These are phyloP conservation scores for Asterophora parasitica DNA, from an alignment of 768 basidiomycete genomes.

Conservation along the genomic window DNA sequence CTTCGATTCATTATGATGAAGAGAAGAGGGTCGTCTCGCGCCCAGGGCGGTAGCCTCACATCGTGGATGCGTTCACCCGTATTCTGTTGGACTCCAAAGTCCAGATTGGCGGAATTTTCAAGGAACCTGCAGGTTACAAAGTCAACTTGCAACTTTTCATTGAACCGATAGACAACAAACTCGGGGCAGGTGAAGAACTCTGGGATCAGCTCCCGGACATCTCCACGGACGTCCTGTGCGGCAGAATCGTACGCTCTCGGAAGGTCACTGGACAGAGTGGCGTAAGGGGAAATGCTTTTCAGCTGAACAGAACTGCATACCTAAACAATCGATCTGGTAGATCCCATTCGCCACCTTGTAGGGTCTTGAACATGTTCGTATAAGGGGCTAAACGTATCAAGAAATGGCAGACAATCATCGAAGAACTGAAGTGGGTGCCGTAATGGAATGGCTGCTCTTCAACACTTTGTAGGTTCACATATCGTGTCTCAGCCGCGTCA, in stretches of 20 bases:
- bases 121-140: conserved; percentile 55
- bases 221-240: conserved; percentile 79
- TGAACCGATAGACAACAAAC: conserved; percentile 34
- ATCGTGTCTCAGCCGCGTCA: conserved; percentile 73
- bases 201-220: conserved; percentile 90
- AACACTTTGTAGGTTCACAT: conserved; percentile 70
- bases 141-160: neutral
- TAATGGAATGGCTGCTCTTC: conserved; percentile 89
- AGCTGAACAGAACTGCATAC: conserved; percentile 29
- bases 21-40: conserved; percentile 73
- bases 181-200: conserved; percentile 86
- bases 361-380: conserved; percentile 91
- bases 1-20: conserved; percentile 77
- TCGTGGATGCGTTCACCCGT: conserved; percentile 79
- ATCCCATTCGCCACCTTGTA: conserved; percentile 95
- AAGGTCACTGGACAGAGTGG: conserved; percentile 50
- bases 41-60: conserved; percentile 90
- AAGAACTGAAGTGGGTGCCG: conserved; percentile 93
- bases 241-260: conserved; percentile 82
- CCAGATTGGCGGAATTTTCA: conserved; percentile 72
- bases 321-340: conserved; percentile 82
- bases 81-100: conserved; percentile 71
- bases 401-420: conserved; percentile 96
- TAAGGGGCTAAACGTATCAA: conserved; percentile 86
- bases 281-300: neutral